Evolutionary conservation across 805 yeast genomes (phyloP).

Genomic region (Debaryomyces tyrocola): DNA sequence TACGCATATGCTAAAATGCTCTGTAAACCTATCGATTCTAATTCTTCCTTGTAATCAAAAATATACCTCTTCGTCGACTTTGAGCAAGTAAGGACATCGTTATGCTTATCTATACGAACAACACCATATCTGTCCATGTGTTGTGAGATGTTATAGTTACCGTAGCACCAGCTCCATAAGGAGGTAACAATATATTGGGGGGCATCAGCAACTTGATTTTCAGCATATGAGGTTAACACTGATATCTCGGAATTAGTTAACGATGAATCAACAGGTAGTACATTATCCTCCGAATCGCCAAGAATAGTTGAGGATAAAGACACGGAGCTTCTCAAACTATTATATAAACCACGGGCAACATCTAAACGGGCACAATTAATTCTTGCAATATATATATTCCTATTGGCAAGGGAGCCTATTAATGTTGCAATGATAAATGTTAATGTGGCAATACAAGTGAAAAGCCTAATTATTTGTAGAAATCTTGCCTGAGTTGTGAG

Average conservation of each 20-base stretch:
- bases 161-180: constrained; percentile 47
- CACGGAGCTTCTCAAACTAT: constrained; percentile 38
- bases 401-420: constrained; percentile 24
- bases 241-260: constrained; percentile 51
- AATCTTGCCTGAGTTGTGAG: constrained; percentile 24
- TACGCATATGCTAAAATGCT: constrained; percentile 52
- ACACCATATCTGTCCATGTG: constrained; percentile 11
- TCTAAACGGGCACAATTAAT: constrained; percentile 54
- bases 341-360: constrained; percentile 53
- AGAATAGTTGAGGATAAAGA: constrained; percentile 18
- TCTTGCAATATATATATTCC: constrained; percentile 27
- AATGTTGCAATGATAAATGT: constrained; percentile 19
- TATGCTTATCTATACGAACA: constrained; percentile 9
- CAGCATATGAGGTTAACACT: constrained; percentile 46
- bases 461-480: constrained; percentile 26
- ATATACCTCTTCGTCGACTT: constrained; percentile 19
- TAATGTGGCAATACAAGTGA: constrained; percentile 15
- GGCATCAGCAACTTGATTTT: constrained; percentile 43
- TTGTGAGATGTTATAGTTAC: constrained; percentile 30
- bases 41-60: constrained; percentile 46
- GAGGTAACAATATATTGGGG: constrained; percentile 49
- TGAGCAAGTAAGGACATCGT: constrained; percentile 25
- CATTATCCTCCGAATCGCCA: constrained; percentile 18
- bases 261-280: constrained; percentile 26
- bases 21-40: constrained; percentile 39